Evolutionary conservation across 768 basidiomycete genomes (phyloP).

Genomic region (Auriscalpium orientale): DNA sequence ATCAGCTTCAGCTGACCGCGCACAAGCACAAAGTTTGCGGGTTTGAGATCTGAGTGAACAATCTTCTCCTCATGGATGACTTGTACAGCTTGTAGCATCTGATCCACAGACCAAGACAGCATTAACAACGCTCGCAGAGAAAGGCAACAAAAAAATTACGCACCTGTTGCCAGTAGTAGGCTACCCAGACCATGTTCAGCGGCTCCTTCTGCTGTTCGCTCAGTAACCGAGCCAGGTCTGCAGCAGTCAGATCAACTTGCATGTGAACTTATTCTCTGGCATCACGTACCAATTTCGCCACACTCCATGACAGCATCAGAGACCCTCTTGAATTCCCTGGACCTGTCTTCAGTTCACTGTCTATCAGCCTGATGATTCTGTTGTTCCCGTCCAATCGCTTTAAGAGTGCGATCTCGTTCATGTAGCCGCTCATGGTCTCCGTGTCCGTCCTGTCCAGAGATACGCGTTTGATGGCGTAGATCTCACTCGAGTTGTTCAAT

Average conservation of each 20-base stretch:
- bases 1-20: slow-evolving; percentile 94
- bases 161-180: slow-evolving; percentile 97
- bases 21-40: slow-evolving; percentile 96
- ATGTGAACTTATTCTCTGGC: not conserved
- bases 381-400: slow-evolving; percentile 92
- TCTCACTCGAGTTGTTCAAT: slow-evolving; percentile 62
- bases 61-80: slow-evolving; percentile 98
- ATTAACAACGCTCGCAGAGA: too few relatives aligned
- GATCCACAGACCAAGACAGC: not conserved
- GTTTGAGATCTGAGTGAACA: slow-evolving; percentile 97
- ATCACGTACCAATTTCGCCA: slow-evolving; percentile 62
- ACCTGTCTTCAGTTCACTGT: slow-evolving; percentile 77
- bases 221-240: slow-evolving; percentile 75
- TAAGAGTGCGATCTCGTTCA: slow-evolving; percentile 92
- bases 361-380: slow-evolving; percentile 85
- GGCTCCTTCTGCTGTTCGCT: slow-evolving; percentile 79
- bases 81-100: slow-evolving; percentile 99
- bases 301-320: slow-evolving; percentile 89
- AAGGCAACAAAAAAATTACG: slow-evolving; percentile 12
- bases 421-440: slow-evolving; percentile 86
- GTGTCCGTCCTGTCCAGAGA: slow-evolving; percentile 82
- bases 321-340: slow-evolving; percentile 66
- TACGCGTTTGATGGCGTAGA: slow-evolving; percentile 91
- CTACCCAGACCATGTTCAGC: slow-evolving; percentile 89
- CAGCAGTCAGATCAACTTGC: not conserved